phyloP scores from a whole-genome alignment of 2,329 filamentous ascomycete genomes.

The Fusarium hostae region DNA sequence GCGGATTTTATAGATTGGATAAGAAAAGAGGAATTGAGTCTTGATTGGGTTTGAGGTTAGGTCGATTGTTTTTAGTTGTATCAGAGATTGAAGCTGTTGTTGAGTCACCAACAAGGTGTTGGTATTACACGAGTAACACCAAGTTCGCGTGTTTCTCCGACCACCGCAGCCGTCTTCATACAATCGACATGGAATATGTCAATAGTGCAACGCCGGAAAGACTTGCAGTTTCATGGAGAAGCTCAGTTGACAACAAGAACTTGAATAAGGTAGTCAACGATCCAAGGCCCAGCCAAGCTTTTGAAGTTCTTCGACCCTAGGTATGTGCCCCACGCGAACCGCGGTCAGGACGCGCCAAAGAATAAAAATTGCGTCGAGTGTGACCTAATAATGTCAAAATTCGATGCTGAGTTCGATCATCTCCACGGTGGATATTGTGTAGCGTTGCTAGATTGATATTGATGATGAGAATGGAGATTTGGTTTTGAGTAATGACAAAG shows the following conservation, averaged over 20 bases:
- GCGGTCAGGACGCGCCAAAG: conserved; percentile 26
- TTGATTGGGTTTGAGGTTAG: background rate
- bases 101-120: conserved; percentile 31
- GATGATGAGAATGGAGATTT: conserved; percentile 33
- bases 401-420: conserved; percentile 14
- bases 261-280: background rate
- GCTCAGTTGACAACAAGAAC: conserved; percentile 1
- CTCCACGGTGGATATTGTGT: conserved; percentile 7
- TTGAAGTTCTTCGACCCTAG: conserved; percentile 18
- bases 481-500: conserved; percentile 21
- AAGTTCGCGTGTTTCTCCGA: conserved; percentile 15
- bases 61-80: conserved; percentile 7
- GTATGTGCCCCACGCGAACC: conserved; percentile 36
- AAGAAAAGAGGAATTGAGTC: background rate
- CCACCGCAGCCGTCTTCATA: conserved; percentile 3
- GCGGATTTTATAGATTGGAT: background rate
- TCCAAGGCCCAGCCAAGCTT: conserved; percentile 28
- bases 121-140: conserved; percentile 25
- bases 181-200: background rate
- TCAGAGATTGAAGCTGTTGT: conserved; percentile 31
- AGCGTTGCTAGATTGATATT: conserved; percentile 17
- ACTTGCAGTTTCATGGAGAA: background rate
- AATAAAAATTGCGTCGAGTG: background rate
- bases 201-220: background rate
- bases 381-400: conserved; percentile 4